Conservation (phyloP, 2,329 filamentous ascomycete species). For the Neonectria magnoliae region DNA sequence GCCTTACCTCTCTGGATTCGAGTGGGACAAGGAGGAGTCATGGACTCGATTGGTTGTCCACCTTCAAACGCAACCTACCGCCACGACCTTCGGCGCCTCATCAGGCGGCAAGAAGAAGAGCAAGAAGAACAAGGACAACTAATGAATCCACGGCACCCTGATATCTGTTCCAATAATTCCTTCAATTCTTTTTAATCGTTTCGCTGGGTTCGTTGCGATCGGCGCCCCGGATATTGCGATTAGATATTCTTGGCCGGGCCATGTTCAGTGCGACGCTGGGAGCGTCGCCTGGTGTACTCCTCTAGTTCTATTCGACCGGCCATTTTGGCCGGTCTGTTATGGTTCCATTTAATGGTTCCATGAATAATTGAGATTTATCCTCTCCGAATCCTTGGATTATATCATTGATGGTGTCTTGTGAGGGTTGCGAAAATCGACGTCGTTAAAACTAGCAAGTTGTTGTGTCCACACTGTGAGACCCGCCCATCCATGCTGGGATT, state of each 20-base stretch:
- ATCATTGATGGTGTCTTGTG: not conserved
- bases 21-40: constrained; percentile 94
- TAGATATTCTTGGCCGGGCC: constrained; percentile 52
- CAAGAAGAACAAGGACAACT: constrained; percentile 71
- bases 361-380: constrained; percentile 37
- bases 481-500: not conserved
- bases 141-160: constrained; percentile 45
- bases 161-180: constrained; percentile 55
- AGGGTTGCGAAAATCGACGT: not conserved
- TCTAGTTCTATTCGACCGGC: constrained; percentile 37
- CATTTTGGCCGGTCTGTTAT: constrained; percentile 28
- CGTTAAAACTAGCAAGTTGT: not conserved
- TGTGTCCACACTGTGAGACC: not conserved
- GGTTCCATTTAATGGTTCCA: constrained; percentile 29
- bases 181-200: constrained; percentile 51
- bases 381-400: not conserved
- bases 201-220: constrained; percentile 53
- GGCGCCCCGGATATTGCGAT: constrained; percentile 56
- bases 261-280: constrained; percentile 40
- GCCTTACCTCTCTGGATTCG: constrained; percentile 91
- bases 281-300: constrained; percentile 44
- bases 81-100: constrained; percentile 54
- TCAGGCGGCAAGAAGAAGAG: constrained; percentile 73
- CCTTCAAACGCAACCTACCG: constrained; percentile 76
- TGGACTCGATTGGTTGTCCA: constrained; percentile 90